Percentiles rank a stretch among this genome's conserved stretches.
Evolutionary conservation across 225 moss, liverwort and hornwort species (phyloP).

Genomic region (Pseudisothecium myosuroides): DNA sequence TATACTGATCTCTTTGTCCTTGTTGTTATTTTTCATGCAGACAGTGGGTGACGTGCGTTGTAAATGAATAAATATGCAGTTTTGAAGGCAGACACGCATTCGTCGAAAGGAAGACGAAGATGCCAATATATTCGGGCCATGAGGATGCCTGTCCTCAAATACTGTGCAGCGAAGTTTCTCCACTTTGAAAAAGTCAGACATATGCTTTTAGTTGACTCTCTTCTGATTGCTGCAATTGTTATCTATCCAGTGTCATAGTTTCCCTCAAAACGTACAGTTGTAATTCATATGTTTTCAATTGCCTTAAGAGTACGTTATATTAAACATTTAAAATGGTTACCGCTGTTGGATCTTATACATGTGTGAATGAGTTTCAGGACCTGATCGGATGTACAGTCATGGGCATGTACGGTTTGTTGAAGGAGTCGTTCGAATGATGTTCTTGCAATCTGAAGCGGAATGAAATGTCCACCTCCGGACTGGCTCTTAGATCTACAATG

Average conservation of each 20-base stretch:
- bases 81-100: not conserved
- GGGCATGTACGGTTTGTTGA: not conserved
- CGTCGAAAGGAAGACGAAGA: not conserved
- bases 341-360: not conserved
- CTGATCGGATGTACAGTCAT: not conserved
- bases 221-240: not conserved
- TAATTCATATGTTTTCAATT: not conserved
- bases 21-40: too few species aligned
- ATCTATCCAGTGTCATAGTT: too few species aligned
- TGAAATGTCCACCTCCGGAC: not conserved
- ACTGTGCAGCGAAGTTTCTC: not conserved
- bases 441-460: not conserved
- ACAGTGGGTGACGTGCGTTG: not conserved
- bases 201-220: not conserved
- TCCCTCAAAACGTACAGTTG: not conserved
- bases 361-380: not conserved
- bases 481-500: constrained; percentile 23
- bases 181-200: too few species aligned
- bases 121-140: not conserved
- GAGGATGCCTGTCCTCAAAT: not conserved
- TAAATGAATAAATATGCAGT: too few species aligned
- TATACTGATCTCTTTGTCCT: not conserved
- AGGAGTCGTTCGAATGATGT: not conserved
- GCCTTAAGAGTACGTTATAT: not conserved
- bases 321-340: not conserved